These are phyloP conservation scores for Iris pallida DNA, from an alignment of 116 monocot genomes.

Conservation along the genomic window DNA sequence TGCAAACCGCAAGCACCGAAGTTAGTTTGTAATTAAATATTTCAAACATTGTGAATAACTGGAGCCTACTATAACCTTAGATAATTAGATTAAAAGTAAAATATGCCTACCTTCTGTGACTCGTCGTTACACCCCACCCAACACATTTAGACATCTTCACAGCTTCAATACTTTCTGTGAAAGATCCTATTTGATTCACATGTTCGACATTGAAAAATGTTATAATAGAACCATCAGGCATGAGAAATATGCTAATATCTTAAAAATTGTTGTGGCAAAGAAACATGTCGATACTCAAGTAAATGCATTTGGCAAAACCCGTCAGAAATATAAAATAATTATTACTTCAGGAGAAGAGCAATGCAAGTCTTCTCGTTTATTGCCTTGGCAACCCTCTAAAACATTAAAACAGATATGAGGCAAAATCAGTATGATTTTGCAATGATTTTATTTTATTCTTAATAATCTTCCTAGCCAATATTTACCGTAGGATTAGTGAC, in stretches of 20 bases:
- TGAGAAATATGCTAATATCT: not conserved
- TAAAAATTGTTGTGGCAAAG: not conserved
- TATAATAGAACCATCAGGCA: not conserved
- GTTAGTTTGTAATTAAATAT: no score
- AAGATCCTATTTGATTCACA: conserved; percentile 97
- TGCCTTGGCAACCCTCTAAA: conserved; percentile 89
- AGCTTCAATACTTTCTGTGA: conserved; percentile 96
- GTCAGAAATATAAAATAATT: not conserved
- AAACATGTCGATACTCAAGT: no score
- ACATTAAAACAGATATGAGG: not conserved
- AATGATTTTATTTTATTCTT: no score
- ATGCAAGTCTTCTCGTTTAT: conserved; percentile 90
- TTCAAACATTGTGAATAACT: no score
- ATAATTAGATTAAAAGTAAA: no score
- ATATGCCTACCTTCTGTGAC: conserved; percentile 93
- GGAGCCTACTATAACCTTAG: no score
- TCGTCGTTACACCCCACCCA: conserved; percentile 94
- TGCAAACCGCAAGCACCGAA: no score
- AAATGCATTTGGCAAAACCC: no score
- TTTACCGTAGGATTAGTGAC: conserved; percentile 92
- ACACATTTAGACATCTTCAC: conserved; percentile 91
- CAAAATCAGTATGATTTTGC: no score
- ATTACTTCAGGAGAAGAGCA: conserved; percentile 84
- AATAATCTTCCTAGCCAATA: no score
- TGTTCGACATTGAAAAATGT: conserved; percentile 16